Evolutionary conservation across 2,329 filamentous ascomycete species (phyloP).

Genomic region (Cercospora sojina): DNA sequence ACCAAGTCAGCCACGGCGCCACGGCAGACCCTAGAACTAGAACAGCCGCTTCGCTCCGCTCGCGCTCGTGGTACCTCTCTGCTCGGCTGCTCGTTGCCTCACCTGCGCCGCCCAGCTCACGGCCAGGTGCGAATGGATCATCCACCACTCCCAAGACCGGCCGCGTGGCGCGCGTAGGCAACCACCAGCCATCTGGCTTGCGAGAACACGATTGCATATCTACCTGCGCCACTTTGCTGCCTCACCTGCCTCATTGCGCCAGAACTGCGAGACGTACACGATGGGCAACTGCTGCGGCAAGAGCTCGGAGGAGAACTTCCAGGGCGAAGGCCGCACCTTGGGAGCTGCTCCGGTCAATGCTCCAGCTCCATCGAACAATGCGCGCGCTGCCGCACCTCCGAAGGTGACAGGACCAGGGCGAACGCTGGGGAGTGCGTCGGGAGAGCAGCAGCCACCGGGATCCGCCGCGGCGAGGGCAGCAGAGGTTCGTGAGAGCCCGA

Average conservation of each 20-base stretch:
- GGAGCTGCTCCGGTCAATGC: slow-evolving; percentile 55
- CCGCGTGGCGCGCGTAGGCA: not conserved
- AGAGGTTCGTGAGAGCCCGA: slow-evolving; percentile 61
- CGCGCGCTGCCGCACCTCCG: slow-evolving; percentile 46
- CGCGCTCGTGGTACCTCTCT: not conserved
- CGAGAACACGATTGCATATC: not conserved
- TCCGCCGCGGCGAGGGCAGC: slow-evolving; percentile 76
- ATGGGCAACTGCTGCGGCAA: slow-evolving; percentile 93
- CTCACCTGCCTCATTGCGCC: not conserved
- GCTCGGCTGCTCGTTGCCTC: not conserved
- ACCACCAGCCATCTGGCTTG: not conserved
- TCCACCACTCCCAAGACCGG: slow-evolving; percentile 1
- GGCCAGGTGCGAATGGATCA: not conserved
- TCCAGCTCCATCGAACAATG: slow-evolving; percentile 42
- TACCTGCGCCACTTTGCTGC: not conserved
- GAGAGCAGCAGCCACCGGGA: slow-evolving; percentile 56
- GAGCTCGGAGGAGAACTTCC: slow-evolving; percentile 62
- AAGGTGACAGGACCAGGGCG: slow-evolving; percentile 53
- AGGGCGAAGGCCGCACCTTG: slow-evolving; percentile 70
- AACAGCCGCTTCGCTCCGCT: not conserved
- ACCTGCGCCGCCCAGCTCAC: not conserved
- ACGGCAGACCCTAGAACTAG: not conserved
- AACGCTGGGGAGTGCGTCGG: slow-evolving; percentile 58
- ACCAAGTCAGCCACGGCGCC: not conserved
- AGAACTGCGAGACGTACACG: not conserved